Evolutionary conservation across 2,329 filamentous ascomycete species (phyloP), one percentile per base, ranked within the genome.

Genomic region (Sclerotinia nivalis): DNA sequence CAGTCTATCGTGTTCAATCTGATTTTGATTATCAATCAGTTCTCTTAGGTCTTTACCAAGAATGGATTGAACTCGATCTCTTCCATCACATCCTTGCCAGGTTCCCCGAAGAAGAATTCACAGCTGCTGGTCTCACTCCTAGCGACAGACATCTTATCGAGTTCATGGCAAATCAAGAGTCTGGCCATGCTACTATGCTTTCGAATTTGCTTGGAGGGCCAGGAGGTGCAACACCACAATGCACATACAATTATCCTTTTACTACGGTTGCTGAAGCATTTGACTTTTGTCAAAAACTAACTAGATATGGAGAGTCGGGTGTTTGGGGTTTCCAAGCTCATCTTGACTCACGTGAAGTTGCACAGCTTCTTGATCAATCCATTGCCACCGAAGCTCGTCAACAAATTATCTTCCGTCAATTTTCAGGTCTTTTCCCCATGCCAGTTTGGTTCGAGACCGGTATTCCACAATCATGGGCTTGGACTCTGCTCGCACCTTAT

Each of bases 251-350:
- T 81, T 96, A 96, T 78, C 92, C 92, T 1, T 92, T 88, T 77
- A 87, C 82, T 69, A 93, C 87, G 45, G 88, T 95, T 0, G 86
- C 84, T 68, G 92, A 96, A 79, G 95, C 88, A 77, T 83, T 96
- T 75, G 92, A 96, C 82, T 96, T 96, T 81, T 89, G 87, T 80
- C 91, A 95, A 81, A 93, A 93, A 80, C 81, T 96, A n/a, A 96
- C 93, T 1, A 89, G 91, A 47, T 93, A 87, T 80, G 92, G 92
- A 62, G 92, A 96, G 79, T 86, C 89, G 15, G 91, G 92, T 60
- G 91, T 94, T 1, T 93, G 92, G 81, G 92, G 92, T 0, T 96
- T 95, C 82, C 83, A 94, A 72, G 86, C 88, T 65, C 92, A 96
- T 76, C 84, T 96, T 60, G 88, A 95, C 79, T 89, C 90, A 0